Base-by-base conservation (phyloP, 441 rosid species). In the Erysimum cheiri region DNA sequence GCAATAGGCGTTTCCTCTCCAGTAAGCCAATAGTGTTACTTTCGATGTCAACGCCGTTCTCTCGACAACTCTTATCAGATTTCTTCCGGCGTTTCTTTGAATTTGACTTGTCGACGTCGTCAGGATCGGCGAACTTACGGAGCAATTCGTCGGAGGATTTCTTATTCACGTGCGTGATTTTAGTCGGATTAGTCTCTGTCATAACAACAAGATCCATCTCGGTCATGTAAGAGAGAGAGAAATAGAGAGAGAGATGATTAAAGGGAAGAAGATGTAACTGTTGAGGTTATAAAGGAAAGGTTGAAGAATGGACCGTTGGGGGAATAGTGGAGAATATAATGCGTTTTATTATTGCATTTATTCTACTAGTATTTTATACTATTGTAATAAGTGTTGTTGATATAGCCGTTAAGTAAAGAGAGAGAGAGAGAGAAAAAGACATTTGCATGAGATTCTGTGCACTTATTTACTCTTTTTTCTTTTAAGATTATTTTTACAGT, bases 131-230 rank as follows among this genome's bases (percentile, higher is more conserved):
- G 59, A 93, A 93, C 64, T 90, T 93, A 37, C 85, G 78, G 26
- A 90, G 92, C 73, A 93, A 57, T 77, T 86, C 93, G 46, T 90
- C 93, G 0, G 97, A 90, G 10, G 93, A 85, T 55, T 81, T 90
- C 75, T 84, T 81, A 74, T 74, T 86, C 1, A 93, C 90, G 13
- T 83, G 89, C 12, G 89, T 91, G 75, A 85, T 87, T 14, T 73
- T 76, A 10, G 67, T 41, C 1, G 69, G 15, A 9, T 10, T 46
- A 39, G 61, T 6, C n/a, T 76, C 67, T 40, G 64, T 58, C 22
- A 5, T 0, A 36, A 67, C 60, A 14, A 69, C 72, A 54, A 57
- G 56, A 31, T 80, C 76, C 80, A 75, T 73, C 17, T n/a, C 8
- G 8, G 35, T 26, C 13, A 24, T 22, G 10, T 24, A 14, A 7